A percentile compares a stretch with the other conserved stretches of the same genome.
Conservation (phyloP, 2,329 filamentous ascomycete genomes). For the Epichloe hybrida region DNA sequence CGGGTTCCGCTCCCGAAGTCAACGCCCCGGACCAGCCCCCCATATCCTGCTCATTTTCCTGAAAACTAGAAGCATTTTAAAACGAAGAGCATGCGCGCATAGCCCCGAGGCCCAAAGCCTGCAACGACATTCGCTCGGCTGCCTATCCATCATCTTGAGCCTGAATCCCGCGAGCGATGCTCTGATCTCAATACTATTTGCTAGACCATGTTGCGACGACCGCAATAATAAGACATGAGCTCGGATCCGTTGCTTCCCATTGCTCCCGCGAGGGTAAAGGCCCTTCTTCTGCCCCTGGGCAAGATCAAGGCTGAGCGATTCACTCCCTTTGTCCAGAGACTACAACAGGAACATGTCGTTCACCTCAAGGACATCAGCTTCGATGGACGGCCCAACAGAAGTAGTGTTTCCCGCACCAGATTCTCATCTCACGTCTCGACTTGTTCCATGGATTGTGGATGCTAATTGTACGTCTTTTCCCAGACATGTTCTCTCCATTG, state of each 20-base stretch:
- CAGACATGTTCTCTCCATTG: slow-evolving; percentile 87
- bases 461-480: slow-evolving; percentile 10
- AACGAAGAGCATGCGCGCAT: not conserved
- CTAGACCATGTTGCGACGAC: slow-evolving; percentile 19
- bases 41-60: no score
- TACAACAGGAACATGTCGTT: slow-evolving; percentile 69
- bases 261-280: slow-evolving; percentile 81
- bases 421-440: not conserved
- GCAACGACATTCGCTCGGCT: not conserved
- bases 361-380: slow-evolving; percentile 76
- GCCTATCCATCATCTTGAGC: not conserved
- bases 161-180: not conserved
- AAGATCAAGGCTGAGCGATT: slow-evolving; percentile 75
- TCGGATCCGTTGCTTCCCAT: slow-evolving; percentile 82
- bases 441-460: not conserved
- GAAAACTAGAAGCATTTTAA: not conserved
- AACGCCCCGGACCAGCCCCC: not conserved
- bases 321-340: slow-evolving; percentile 59
- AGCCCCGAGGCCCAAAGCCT: not conserved
- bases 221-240: slow-evolving; percentile 54
- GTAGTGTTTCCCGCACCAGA: slow-evolving; percentile 31
- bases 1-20: not conserved
- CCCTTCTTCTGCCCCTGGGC: slow-evolving; percentile 74
- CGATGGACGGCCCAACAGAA: slow-evolving; percentile 73
- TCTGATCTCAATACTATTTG: not conserved